Conservation (phyloP, 2,329 filamentous ascomycete species). For the Pseudogymnoascus sp. region DNA sequence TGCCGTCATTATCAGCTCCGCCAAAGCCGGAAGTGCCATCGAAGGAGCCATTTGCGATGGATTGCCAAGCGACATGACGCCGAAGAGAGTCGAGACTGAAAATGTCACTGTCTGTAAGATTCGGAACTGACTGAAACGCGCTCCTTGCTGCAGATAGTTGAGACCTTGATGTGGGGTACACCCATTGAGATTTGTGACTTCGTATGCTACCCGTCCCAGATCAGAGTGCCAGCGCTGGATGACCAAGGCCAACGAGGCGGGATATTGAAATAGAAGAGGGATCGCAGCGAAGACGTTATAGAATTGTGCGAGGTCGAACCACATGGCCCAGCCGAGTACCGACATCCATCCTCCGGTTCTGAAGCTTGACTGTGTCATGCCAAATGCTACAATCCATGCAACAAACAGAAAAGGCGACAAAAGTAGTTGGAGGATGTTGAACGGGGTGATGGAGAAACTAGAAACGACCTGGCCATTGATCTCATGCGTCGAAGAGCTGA, state of each 20-base stretch:
- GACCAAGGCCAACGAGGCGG: neutral
- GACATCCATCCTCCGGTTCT: neutral
- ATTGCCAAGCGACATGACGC: neutral
- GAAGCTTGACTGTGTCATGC: neutral
- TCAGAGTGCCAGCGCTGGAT: neutral
- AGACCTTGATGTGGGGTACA: neutral
- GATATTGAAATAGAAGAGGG: neutral
- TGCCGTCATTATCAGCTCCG: neutral
- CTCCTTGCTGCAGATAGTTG: neutral
- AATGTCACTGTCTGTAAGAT: neutral
- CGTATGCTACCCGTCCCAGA: neutral
- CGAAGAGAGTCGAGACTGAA: neutral
- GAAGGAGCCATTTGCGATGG: neutral
- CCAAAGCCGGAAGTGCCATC: neutral
- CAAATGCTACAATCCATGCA: neutral
- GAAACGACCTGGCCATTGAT: neutral
- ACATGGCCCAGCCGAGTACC: neutral
- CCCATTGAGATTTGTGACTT: neutral
- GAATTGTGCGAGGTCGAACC: neutral
- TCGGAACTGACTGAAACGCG: neutral
- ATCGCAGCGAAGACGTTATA: neutral
- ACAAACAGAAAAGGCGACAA: neutral
- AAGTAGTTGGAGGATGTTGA: neutral
- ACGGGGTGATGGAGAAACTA: neutral
- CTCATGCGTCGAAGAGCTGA: neutral